Evolutionary conservation across 2,329 filamentous ascomycete species (phyloP), one percentile per base, ranked within the genome.

Genomic region (Orbilia quercus): DNA sequence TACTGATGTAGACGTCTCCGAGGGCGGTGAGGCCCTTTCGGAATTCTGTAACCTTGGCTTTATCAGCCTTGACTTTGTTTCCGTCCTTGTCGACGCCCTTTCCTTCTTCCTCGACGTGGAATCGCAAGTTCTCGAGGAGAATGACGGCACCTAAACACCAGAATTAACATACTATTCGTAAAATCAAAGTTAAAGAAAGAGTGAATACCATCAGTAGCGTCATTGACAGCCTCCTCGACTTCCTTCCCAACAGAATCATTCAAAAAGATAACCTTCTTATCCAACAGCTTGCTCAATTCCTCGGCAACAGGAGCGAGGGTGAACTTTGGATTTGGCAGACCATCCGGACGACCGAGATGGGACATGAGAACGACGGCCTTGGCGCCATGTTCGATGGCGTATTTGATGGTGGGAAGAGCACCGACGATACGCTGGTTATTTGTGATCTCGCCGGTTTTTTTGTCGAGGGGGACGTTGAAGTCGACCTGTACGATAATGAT

Each of bases 391-490:
- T 96, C 91, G 79, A 95, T 84, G 80, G 92, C 92, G 82, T 96
- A 89, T 85, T 96, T 96, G 86, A 97, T 96, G 79, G 93, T 96
- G 79, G 92, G 92, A 76, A 96, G 84, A 79, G 95, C 95, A 80
- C 95, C 96, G 80, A 92, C 93, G 80, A 99, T 99, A 82, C 95
- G 93, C 85, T 99, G 95, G 84, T 90, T 92, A 88, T 99, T 99
- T 82, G 95, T 98, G 82, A 99, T 88, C 66, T 96, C 93, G 85
- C 92, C 96, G 9, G 45, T 53, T n/a, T 50, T 45, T 81, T 85
- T 87, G 81, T 99, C 92, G 80, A 99, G 92, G 76, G 95, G 95
- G 67, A 99, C 96, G 84, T 99, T 99, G 89, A 99, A 99, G 88
- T 99, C 95, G 82, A 99, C 94, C 93, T 72, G 60, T 22, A n/a